Evolutionary conservation across 2,329 filamentous ascomycete species (phyloP), one percentile per base, ranked within the genome.

Genomic region (Neocatenulostroma microsporum): DNA sequence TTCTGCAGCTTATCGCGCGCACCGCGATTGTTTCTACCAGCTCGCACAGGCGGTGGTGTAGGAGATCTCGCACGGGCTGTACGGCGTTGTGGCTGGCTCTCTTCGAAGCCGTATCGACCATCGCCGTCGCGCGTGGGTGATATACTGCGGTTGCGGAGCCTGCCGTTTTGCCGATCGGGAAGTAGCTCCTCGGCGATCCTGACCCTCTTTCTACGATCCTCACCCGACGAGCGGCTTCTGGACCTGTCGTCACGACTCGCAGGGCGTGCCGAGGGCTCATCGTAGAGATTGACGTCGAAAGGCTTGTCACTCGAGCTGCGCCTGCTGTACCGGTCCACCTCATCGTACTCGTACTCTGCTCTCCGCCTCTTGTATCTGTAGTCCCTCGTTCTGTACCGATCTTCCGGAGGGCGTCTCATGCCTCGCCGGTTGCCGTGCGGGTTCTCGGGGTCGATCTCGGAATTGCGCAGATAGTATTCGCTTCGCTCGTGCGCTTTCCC

Each of bases 391-490:
- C 44, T 34, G 26, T 45, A 49, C 13, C 38, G 34, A 5, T 42
- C 35, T 14, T 35, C 25, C 9, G 36, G 25, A 28, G 35, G 30
- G 17, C 40, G 33, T 39, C 41, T 48, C 11, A 19, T 11, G 25
- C 20, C n/a, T 9, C 20, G 14, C 15, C 61, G 57, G 28, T 66
- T 39, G 41, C 79, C 73, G 44, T 78, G 68, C 35, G 76, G 74
- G 63, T 84, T 86, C 48, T 80, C 79, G 2, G 82, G 86, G 53
- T 94, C 88, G 56, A 87, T 78, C 50, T 94, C 84, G 1, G 89
- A 89, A 51, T 96, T 84, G 53, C 91, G 73, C 23, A 95, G 76
- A 58, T 98, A 98, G 66, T 93, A 96, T 10, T 85, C 76, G 62
- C 89, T 96, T 43, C 83, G 74, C 34, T 82, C 74, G 9, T 85